These are phyloP conservation scores for Pythium apleroticum DNA, from an alignment of 352 stramenopile species.

Conservation along the genomic window DNA sequence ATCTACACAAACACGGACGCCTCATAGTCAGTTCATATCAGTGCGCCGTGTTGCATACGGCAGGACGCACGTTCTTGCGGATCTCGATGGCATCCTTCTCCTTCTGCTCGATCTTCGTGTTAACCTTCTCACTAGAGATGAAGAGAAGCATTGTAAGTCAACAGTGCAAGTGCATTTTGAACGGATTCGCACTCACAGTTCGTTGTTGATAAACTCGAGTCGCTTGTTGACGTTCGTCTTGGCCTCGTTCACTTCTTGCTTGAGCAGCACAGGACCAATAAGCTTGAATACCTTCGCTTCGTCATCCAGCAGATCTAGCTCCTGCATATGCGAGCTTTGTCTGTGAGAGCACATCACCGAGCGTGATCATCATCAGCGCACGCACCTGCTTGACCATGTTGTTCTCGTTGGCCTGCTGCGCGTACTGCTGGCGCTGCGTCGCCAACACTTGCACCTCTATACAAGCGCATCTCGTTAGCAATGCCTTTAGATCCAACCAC, in stretches of 20 bases:
- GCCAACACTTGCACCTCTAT: slow-evolving; percentile 81
- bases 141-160: background rate
- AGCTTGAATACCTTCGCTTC: slow-evolving; percentile 94
- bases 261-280: slow-evolving; percentile 93
- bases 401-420: slow-evolving; percentile 95
- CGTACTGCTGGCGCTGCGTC: slow-evolving; percentile 88
- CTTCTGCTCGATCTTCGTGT: slow-evolving; percentile 85
- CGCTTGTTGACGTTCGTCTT: slow-evolving; percentile 95
- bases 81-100: slow-evolving; percentile 91
- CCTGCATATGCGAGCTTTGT: slow-evolving; percentile 23
- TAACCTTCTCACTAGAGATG: slow-evolving; percentile 74
- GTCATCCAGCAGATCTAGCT: slow-evolving; percentile 86
- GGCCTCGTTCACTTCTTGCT: slow-evolving; percentile 93
- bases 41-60: background rate
- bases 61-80: slow-evolving; percentile 66
- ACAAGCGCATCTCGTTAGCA: background rate
- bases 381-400: slow-evolving; percentile 92
- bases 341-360: background rate
- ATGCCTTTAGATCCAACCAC: background rate
- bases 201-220: slow-evolving; percentile 95
- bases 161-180: background rate
- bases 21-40: background rate
- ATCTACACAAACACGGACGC: slow-evolving; percentile 49
- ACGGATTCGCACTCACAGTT: slow-evolving; percentile 63
- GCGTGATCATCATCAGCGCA: background rate